Evolutionary conservation across 257 asterid species (phyloP).

Genomic region (Forsythia viridissima): DNA sequence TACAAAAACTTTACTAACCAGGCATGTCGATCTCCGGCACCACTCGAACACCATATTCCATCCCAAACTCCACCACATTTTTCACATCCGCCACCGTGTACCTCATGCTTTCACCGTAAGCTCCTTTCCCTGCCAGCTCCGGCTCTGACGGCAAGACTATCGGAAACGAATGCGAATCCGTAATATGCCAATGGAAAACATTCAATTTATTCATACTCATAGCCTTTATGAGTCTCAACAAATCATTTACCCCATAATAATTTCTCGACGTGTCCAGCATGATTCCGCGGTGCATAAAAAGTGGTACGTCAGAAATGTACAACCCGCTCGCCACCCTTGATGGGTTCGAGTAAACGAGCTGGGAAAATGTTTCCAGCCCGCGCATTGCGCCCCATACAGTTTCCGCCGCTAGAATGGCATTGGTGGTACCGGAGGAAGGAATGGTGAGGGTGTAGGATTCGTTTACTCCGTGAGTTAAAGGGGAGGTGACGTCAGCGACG

Average conservation of each 20-base stretch:
- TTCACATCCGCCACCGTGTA: conserved; percentile 72
- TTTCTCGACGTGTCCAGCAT: conserved; percentile 88
- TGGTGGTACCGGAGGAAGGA: conserved; percentile 26
- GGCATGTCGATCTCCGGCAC: conserved; percentile 98
- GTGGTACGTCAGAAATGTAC: conserved; percentile 61
- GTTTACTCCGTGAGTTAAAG: conserved; percentile 67
- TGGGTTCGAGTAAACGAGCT: conserved; percentile 63
- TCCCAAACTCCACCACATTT: conserved; percentile 64
- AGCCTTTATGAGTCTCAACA: conserved; percentile 68
- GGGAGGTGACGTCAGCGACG: conserved; percentile 42
- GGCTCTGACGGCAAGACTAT: conserved; percentile 77
- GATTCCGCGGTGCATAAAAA: conserved; percentile 73
- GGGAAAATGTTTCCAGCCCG: conserved; percentile 88
- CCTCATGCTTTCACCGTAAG: conserved; percentile 69
- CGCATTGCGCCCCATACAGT: conserved; percentile 94
- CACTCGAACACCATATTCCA: conserved; percentile 80
- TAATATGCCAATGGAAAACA: conserved; percentile 93
- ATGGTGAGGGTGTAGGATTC: conserved; percentile 74
- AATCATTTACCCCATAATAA: conserved; percentile 54
- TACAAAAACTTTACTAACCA: conserved; percentile 41
- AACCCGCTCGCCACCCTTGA: conserved; percentile 51
- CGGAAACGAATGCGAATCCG: conserved; percentile 97
- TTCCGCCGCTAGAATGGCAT: conserved; percentile 42
- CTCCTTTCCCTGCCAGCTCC: conserved; percentile 65
- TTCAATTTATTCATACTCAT: conserved; percentile 88